Evolutionary conservation across 352 stramenopile genomes (phyloP), one percentile per base, ranked within the genome.

Genomic region (Phytophthora citricola): DNA sequence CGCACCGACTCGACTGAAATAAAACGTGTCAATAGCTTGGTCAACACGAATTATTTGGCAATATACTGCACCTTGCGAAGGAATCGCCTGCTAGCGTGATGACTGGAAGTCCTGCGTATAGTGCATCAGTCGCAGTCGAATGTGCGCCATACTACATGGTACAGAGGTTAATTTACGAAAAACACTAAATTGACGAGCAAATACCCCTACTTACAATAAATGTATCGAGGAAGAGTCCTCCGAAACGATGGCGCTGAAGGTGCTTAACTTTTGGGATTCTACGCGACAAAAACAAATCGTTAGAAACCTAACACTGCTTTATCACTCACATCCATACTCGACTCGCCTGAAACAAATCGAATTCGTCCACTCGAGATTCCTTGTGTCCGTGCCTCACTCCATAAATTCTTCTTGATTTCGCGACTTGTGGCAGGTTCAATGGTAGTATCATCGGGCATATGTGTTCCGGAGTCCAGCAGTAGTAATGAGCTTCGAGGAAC

Each of bases 221-320:
- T 12, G 92, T 98, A 78, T 98, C 95, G 27, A 98, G 74, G 52
- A 98, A 98, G 9, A 98, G 58, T 40, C 96, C 92, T n/a, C 77
- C 81, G 15, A 73, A 24, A 7, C 48, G 56, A 38, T 97, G 81
- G 14, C 94, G 81, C 34, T 61, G 54, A 11, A 98, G 69, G 64
- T 98, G 94, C 9, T 91, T 63, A 20, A 58, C 43, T 58, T 97
- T 95, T n/a, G 71, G 24, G 10, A 91, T 78, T 20, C 82, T 89
- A 38, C 12, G 34, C 10, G 17, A 49, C 9, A 20, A 38, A 29
- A 66, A 2, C 27, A 31, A 31, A 31, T 10, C 24, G 6, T 65
- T 26, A 54, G 40, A 52, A 5, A 58, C 31, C 15, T 26, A 29
- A 0, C 5, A 1, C 32, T 4, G 3, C 22, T 15, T 26, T n/a